Conservation (phyloP, 805 yeast genomes). For the Candida manassasensis region DNA sequence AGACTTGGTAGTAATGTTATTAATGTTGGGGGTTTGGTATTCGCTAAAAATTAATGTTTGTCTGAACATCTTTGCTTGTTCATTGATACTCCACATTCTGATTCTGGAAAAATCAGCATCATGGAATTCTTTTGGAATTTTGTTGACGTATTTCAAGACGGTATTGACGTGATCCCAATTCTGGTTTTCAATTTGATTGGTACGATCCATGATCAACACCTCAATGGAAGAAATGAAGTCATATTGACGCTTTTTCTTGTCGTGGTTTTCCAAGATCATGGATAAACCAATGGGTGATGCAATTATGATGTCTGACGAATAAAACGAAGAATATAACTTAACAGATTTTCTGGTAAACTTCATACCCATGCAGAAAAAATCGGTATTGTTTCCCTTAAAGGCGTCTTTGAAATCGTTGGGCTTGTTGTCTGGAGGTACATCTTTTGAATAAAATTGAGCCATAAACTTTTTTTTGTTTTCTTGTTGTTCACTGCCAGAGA, state of each 20-base stretch:
- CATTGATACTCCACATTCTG: conserved; percentile 89
- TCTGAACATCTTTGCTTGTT: conserved; percentile 64
- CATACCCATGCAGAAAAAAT: conserved; percentile 85
- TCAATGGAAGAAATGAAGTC: conserved; percentile 91
- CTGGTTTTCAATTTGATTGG: conserved; percentile 85
- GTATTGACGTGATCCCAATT: conserved; percentile 82
- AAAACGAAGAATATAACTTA: conserved; percentile 78
- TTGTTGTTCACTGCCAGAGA: conserved; percentile 67
- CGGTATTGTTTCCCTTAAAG: conserved; percentile 88
- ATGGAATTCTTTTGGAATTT: conserved; percentile 68
- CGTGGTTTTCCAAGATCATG: conserved; percentile 64
- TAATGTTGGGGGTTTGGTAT: conserved; percentile 76
- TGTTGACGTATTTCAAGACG: conserved; percentile 62
- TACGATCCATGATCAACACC: conserved; percentile 70
- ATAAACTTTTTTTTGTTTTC: conserved; percentile 78
- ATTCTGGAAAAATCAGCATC: conserved; percentile 89
- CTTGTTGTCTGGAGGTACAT: conserved; percentile 45
- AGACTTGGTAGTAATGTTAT: conserved; percentile 46
- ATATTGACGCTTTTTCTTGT: conserved; percentile 53
- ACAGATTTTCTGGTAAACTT: conserved; percentile 86
- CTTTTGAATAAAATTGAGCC: conserved; percentile 58
- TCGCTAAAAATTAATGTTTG: conserved; percentile 78
- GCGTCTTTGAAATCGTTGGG: conserved; percentile 78
- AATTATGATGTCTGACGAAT: conserved; percentile 77
- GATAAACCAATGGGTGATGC: conserved; percentile 88